These are phyloP conservation scores for Ceratobasidium sp. DNA, from an alignment of 1,284 basidiomycete species.

Conservation along the genomic window DNA sequence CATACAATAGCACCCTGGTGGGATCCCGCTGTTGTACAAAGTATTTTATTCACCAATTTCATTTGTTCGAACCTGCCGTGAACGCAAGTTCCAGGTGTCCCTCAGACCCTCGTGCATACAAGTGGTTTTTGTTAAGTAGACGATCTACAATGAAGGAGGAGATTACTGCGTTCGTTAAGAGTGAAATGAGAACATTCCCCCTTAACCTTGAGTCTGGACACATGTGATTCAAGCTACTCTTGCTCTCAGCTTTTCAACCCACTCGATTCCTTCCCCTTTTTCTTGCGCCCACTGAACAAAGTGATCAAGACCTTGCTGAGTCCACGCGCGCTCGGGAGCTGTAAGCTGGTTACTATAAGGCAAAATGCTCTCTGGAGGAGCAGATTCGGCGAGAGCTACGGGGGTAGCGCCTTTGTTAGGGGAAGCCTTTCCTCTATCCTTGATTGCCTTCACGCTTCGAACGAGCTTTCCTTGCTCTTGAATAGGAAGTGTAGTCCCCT, in stretches of 20 bases:
- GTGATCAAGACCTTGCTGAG: background rate
- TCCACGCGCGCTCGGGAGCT: constrained; percentile 15
- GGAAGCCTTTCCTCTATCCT: background rate
- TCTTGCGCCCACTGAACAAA: constrained; percentile 29
- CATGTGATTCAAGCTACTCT: background rate
- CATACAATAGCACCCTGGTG: no score
- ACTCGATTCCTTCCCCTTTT: constrained; percentile 20
- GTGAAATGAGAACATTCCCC: background rate
- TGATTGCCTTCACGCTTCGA: constrained; percentile 8
- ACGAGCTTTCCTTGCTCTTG: constrained; percentile 5
- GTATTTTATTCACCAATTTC: no score
- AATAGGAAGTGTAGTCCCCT: background rate
- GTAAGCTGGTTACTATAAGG: constrained; percentile 26
- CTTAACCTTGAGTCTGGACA: background rate
- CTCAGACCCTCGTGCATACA: no score
- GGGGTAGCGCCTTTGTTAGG: background rate
- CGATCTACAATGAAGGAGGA: background rate
- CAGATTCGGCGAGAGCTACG: background rate
- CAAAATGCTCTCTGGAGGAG: background rate
- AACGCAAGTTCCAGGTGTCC: no score
- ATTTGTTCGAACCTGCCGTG: no score
- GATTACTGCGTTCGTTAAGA: background rate
- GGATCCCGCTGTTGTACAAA: no score
- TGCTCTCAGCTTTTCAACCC: constrained; percentile 36
- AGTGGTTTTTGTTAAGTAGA: background rate